Evolutionary conservation across 805 yeast species (phyloP).

Genomic region (Starmerella floricola): DNA sequence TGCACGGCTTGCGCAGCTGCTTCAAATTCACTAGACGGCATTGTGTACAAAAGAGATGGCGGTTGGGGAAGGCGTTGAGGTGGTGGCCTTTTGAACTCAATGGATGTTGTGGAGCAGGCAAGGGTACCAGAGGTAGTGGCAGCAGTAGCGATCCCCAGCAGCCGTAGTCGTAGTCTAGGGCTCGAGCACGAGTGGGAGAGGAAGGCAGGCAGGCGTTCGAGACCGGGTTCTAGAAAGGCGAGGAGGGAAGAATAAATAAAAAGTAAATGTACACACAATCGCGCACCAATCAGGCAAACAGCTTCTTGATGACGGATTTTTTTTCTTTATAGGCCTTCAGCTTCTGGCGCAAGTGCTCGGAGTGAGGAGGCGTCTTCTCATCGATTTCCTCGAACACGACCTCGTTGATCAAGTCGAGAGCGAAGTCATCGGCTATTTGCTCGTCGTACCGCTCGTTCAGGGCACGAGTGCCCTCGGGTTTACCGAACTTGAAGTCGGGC

Average conservation of each 20-base stretch:
- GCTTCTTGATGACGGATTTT: constrained; percentile 4
- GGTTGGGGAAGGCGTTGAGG: neutral
- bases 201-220: neutral
- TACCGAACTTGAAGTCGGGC: constrained; percentile 36
- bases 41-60: no score
- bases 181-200: no score
- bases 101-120: no score
- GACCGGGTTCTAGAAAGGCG: neutral
- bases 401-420: constrained; percentile 78
- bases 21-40: constrained; percentile 32
- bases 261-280: neutral
- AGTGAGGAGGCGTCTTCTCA: constrained; percentile 2
- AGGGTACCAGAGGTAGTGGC: no score
- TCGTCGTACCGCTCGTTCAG: constrained; percentile 53
- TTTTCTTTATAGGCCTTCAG: constrained; percentile 8
- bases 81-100: no score
- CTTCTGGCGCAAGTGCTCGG: constrained; percentile 1
- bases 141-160: no score
- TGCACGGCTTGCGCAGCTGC: constrained; percentile 63
- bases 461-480: constrained; percentile 33
- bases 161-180: no score
- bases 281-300: neutral
- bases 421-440: constrained; percentile 64
- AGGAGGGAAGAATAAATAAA: neutral
- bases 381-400: constrained; percentile 18